Conservation (phyloP, 371 early-diverging fungal genomes). For the Syncephalastrum racemosum region DNA sequence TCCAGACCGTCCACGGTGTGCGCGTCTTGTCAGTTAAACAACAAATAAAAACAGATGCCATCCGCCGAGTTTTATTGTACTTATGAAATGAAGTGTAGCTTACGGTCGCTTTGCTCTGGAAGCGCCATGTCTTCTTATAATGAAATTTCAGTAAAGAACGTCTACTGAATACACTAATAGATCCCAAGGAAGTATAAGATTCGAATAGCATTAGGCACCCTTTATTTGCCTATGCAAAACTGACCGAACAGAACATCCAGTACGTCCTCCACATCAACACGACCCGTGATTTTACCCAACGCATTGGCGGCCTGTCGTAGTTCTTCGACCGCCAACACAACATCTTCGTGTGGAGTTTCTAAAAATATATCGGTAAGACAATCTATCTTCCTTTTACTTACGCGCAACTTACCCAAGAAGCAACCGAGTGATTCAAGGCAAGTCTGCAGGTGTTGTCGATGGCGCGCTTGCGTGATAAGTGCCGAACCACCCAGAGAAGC, state of each 20-base stretch:
- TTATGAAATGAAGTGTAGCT: no score
- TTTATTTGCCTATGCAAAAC: conserved; percentile 87
- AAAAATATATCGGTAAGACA: not conserved
- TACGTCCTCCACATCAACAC: conserved; percentile 74
- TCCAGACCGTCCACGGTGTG: no score
- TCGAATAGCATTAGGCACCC: no score
- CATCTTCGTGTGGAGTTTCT: conserved; percentile 30
- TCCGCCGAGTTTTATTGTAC: no score
- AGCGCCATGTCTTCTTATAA: no score
- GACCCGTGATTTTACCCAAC: conserved; percentile 76
- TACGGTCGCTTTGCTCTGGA: no score
- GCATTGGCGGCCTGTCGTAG: conserved; percentile 70
- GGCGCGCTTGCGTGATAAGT: conserved; percentile 73
- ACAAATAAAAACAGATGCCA: no score
- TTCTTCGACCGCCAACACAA: conserved; percentile 81
- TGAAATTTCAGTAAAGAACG: no score
- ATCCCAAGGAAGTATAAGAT: no score
- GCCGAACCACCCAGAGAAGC: conserved; percentile 34
- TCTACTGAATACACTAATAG: no score
- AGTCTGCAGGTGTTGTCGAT: conserved; percentile 66
- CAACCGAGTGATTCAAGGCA: conserved; percentile 54
- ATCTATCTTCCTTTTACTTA: not conserved
- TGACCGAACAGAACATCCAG: conserved; percentile 77
- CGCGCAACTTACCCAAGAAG: conserved; percentile 48
- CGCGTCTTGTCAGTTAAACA: no score